Base-by-base conservation (phyloP, 768 basidiomycete genomes). In the Termitomyces sp. region DNA sequence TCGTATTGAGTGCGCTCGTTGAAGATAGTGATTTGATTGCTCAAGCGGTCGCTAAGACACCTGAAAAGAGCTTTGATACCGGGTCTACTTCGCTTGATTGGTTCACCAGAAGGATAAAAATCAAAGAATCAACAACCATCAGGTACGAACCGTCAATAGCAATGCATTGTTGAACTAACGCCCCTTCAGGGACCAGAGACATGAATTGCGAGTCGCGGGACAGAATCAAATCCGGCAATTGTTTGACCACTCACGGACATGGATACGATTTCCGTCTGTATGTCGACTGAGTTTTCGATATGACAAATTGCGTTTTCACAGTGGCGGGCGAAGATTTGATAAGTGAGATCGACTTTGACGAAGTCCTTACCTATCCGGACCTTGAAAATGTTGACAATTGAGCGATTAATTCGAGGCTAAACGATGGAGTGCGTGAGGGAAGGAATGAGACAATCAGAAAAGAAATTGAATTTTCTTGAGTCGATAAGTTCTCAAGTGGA, bases 11-110 rank as follows among this genome's bases (percentile, higher is more conserved):
- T 8, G 78, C 86, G 2, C 69, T 87, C 5, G 68, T 73, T 0
- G 77, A 83, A 29, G 74, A 80, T 7, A 87, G 85, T 55, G 61
- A 72, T 0, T 54, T 80, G 2, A 78, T 88, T 16, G 79, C 81
- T 0, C 69, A 66, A 53, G 83, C 58, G 67, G 84, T 58, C 46
- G 62, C 62, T 10, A 63, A 66, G 2, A 73, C 77, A 5, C 69
- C 74, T 0, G 79, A 75, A 17, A 71, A 64, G 54, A 71, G 66
- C 27, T 73, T 70, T 25, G 72, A 75, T 12, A 74, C 75, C 0
- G 70, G 69, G 0, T 60, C 69, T 5, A 79, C 75, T 2, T 65
- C 77, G 1, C 54, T 62, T n/a, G 77, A 79, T 2, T 81, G 79
- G 78, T 78, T 78, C 50, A 62, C 71, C 6, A 67, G 77, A 25